Evolutionary conservation across 306 rosid genomes (phyloP).

Genomic region (Acacia melanoxylon): DNA sequence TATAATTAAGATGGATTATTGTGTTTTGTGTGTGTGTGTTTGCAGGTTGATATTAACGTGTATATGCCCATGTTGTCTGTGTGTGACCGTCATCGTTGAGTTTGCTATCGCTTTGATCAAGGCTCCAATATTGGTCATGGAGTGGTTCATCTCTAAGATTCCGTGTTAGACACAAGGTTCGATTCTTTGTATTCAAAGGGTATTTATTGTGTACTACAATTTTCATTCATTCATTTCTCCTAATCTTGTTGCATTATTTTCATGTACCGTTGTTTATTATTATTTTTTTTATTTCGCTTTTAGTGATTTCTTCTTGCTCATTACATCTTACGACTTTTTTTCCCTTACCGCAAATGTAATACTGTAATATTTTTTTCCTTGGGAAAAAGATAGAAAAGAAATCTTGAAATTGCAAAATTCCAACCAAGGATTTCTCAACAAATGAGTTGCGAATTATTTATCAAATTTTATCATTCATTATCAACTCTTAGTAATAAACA

Average conservation of each 20-base stretch:
- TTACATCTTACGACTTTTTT: background rate
- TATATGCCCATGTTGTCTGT: constrained; percentile 88
- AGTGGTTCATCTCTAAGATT: constrained; percentile 85
- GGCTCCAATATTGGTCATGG: constrained; percentile 74
- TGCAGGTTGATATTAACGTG: constrained; percentile 68
- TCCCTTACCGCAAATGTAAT: too few relatives aligned
- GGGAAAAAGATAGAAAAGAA: too few relatives aligned
- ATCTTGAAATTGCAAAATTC: too few relatives aligned
- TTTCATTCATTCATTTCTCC: constrained; percentile 4
- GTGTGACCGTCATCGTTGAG: constrained; percentile 76
- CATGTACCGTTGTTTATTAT: background rate
- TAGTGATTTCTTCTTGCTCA: background rate
- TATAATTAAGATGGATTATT: background rate
- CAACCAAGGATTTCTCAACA: too few relatives aligned
- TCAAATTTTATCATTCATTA: too few relatives aligned
- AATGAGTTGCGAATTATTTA: too few relatives aligned
- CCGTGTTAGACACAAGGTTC: constrained; percentile 54
- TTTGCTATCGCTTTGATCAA: constrained; percentile 66
- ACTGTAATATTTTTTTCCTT: too few relatives aligned
- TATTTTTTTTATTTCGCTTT: background rate
- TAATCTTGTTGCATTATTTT: background rate
- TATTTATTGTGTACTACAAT: background rate
- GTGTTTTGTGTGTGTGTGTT: too few relatives aligned
- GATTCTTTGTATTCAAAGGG: background rate
- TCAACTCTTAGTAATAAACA: too few relatives aligned